Conservation (phyloP, 2,329 filamentous ascomycete species). For the Penicillium sp. region DNA sequence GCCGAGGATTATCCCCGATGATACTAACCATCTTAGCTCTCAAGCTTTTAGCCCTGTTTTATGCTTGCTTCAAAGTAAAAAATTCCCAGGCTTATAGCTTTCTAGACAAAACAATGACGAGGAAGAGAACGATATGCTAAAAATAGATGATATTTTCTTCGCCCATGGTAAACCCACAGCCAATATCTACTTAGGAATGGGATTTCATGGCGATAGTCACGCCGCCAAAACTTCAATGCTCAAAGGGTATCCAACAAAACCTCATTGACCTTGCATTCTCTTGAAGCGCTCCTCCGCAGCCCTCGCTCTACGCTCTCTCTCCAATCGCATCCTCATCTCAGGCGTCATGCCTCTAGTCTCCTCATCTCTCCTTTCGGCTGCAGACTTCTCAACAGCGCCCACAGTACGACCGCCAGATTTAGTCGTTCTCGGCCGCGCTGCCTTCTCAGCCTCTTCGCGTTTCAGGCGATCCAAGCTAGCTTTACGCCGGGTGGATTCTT, state of each 20-base stretch:
- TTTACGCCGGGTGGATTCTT: conserved; percentile 69
- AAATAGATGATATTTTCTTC: not conserved
- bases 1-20: not conserved
- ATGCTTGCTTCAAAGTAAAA: not conserved
- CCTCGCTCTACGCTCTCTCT: conserved; percentile 83
- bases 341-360: conserved; percentile 81
- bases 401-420: conserved; percentile 56
- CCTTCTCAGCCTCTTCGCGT: conserved; percentile 56
- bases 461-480: conserved; percentile 72
- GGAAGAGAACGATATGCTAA: not conserved
- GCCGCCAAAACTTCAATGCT: not conserved
- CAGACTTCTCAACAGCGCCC: conserved; percentile 66
- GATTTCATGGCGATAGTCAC: not conserved
- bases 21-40: not conserved
- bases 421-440: conserved; percentile 48
- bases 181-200: not conserved
- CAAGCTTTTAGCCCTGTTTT: not conserved
- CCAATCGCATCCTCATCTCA: conserved; percentile 79
- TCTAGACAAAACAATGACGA: not conserved
- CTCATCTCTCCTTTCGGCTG: conserved; percentile 77
- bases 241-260: not conserved
- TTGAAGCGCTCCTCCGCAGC: conserved; percentile 86
- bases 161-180: not conserved
- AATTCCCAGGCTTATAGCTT: not conserved
- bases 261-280: conserved; percentile 55